Base-by-base conservation (phyloP, 768 basidiomycete genomes). In the Mycena indigotica region DNA sequence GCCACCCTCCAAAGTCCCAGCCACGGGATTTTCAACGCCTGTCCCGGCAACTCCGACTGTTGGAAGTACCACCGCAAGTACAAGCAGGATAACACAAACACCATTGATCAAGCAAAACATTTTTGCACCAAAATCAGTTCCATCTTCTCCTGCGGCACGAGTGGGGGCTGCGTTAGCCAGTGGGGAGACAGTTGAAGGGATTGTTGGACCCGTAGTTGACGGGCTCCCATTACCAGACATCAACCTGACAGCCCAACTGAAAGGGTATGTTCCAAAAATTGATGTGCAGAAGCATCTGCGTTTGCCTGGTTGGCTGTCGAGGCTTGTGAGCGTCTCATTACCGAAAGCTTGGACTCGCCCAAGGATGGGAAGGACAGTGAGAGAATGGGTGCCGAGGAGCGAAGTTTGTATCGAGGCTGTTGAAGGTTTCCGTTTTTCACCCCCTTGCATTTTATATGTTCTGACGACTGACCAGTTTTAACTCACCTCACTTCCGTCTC, bases 401-500 rank as follows among this genome's bases (percentile, higher is more conserved):
- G 84, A 87, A 66, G 65, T 91, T 38, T 88, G 89, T 65, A 78
- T 83, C 0, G 77, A 85, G 21, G 72, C 83, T 15, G 69, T 89
- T 40, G 80, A 88, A 74, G 85, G 90, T 90, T 54, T 2, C 73
- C 75, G 44, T 44, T 26, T 28, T 29, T 29, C 26, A 39, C 24
- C 35, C 35, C 23, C 25, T 52, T 28, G 35, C 50, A 8, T 52
- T 44, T 56, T 28, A 54, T 28, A 41, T 57, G 24, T 8, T 26
- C 53, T 39, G 32, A n/a, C n/a, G n/a, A n/a, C n/a, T n/a, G n/a
- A n/a, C 16, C 63, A 92, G 91, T 84, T 4, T 75, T 95, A 3
- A 82, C 88, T 1, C 79, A 81, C 49, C 75, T 94, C 6, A 78
- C 82, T 5, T 88, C 85, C 57, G 84, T 86, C 0, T 94, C 93